Evolutionary conservation across 169 alveolate genomes (phyloP).

Genomic region (Sarcocystis neurona): DNA sequence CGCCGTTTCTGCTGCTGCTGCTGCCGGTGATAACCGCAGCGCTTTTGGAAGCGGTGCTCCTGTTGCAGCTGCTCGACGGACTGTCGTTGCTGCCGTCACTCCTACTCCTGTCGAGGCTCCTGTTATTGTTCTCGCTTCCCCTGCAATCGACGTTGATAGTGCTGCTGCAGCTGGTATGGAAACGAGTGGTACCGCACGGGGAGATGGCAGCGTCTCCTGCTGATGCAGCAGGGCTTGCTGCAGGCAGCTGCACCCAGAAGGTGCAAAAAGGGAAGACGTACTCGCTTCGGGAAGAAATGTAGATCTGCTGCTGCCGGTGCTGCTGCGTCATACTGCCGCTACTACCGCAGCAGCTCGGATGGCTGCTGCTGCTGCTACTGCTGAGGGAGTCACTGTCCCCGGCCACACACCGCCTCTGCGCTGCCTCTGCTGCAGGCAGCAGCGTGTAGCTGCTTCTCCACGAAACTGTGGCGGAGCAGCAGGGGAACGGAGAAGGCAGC

Average conservation of each 20-base stretch:
- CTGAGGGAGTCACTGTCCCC: too few species aligned
- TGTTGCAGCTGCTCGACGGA: constrained; percentile 1
- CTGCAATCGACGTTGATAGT: constrained; percentile 20
- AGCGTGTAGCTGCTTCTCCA: constrained; percentile 31
- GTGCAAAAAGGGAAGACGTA: constrained; percentile 35
- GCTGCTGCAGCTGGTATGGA: constrained; percentile 26
- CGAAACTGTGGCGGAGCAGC: constrained; percentile 1
- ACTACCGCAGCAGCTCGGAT: neutral
- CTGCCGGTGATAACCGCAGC: neutral
- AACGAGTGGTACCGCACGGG: neutral
- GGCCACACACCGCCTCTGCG: too few species aligned
- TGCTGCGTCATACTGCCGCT: neutral
- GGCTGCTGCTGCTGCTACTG: too few species aligned
- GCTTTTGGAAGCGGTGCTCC: neutral
- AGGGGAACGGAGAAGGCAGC: constrained; percentile 40
- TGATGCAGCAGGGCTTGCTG: neutral
- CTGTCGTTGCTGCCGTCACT: neutral
- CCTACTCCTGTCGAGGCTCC: neutral
- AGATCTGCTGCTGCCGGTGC: neutral
- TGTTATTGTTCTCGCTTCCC: neutral
- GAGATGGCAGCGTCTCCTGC: constrained; percentile 10
- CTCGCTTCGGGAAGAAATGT: too few species aligned
- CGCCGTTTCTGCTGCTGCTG: too few species aligned
- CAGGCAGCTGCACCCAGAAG: neutral
- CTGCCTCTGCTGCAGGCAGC: constrained; percentile 45